Evolutionary conservation across 2,329 filamentous ascomycete species (phyloP), one percentile per base, ranked within the genome.

Genomic region (Penicillium thymicola): DNA sequence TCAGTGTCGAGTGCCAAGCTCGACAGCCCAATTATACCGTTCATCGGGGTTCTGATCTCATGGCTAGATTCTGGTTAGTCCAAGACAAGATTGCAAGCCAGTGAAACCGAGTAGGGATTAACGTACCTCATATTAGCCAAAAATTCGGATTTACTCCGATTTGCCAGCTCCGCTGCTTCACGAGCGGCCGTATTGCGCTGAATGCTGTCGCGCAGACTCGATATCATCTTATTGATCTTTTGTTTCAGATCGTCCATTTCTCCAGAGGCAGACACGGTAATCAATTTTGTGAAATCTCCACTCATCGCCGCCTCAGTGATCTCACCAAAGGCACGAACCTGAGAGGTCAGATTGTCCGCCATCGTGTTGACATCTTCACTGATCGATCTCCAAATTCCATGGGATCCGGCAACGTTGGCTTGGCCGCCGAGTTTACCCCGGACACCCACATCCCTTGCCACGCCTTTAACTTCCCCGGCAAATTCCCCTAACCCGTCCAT

Each of bases 161-260:
- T 97, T 59, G 92, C 92, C 71, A 96, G 78, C 71, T 97, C 92
- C 66, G 92, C 92, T 47, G 92, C 91, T 74, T 97, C 92, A 73
- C 92, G 88, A 50, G 92, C 92, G 63, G 92, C 89, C 1, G 91
- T 96, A 71, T 97, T 97, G 69, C 91, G 86, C 73, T 97, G 92
- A 62, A 97, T 96, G 78, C 89, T 93, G 76, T 97, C 92, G 63
- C 92, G 82, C 62, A 97, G 78, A 72, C 94, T 96, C 71, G 89
- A 92, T 41, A 97, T 92, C 92, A 97, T 97, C 78, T 94, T 89
- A 72, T 97, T 97, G 82, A 97, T 97, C 81, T 96, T 97, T 68
- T 92, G 87, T 77, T 97, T 97, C 65, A 97, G 82, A 74, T 96
- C 92, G 74, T 96, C 93, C 92, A 97, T 97, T 75, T 97, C 92